Evolutionary conservation across 352 stramenopile species (phyloP).

Genomic region (Globisporangium solare): DNA sequence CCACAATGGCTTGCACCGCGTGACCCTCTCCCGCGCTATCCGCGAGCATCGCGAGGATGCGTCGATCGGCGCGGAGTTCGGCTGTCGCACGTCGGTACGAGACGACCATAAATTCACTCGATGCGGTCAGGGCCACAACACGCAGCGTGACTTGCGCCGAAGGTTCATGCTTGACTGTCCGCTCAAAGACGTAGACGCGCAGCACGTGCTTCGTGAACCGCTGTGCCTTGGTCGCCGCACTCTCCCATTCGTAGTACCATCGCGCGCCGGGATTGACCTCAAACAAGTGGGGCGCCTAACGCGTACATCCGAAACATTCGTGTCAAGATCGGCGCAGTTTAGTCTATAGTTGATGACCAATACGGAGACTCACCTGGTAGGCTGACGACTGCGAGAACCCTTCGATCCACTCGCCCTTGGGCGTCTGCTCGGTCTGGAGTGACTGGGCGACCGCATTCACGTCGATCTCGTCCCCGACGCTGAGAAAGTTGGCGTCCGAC

Average conservation of each 20-base stretch:
- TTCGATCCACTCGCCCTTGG: slow-evolving; percentile 64
- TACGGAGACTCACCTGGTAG: background rate
- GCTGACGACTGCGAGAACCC: slow-evolving; percentile 21
- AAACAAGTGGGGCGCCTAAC: slow-evolving; percentile 26
- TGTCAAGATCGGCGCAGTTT: too few relatives aligned
- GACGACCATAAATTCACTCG: slow-evolving; percentile 56
- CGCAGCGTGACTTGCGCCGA: slow-evolving; percentile 17
- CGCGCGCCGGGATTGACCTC: slow-evolving; percentile 48
- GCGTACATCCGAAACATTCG: background rate
- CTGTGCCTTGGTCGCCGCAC: slow-evolving; percentile 52
- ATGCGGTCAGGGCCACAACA: slow-evolving; percentile 37
- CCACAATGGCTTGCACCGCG: background rate
- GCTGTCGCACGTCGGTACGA: slow-evolving; percentile 54
- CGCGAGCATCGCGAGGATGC: slow-evolving; percentile 21
- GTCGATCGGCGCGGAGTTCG: slow-evolving; percentile 35
- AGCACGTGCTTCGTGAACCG: slow-evolving; percentile 62
- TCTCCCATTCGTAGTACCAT: slow-evolving; percentile 78
- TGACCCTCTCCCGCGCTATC: slow-evolving; percentile 9
- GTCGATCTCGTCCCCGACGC: slow-evolving; percentile 24
- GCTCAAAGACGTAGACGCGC: slow-evolving; percentile 48
- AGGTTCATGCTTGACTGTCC: slow-evolving; percentile 9
- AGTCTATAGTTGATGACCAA: background rate
- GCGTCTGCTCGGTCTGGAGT: slow-evolving; percentile 55
- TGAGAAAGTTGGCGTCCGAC: slow-evolving; percentile 25
- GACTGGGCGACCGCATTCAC: slow-evolving; percentile 22